Percentiles rank a stretch among this genome's conserved stretches.
phyloP scores from a whole-genome alignment of 1,284 basidiomycete species.

The Polyporus tsugae region DNA sequence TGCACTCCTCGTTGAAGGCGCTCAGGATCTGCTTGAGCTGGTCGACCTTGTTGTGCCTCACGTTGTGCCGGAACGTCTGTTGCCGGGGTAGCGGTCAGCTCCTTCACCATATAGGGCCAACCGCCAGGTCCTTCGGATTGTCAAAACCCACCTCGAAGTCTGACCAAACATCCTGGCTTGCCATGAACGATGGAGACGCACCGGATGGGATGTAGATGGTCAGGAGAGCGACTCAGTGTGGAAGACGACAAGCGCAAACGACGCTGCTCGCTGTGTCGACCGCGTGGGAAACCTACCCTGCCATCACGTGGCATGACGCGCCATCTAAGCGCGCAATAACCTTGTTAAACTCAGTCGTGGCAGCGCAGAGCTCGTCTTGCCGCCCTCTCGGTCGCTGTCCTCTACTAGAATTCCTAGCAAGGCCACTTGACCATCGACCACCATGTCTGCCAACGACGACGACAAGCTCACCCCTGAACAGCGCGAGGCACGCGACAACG shows the following conservation, averaged over 20 bases:
- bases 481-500: constrained; percentile 75
- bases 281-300: constrained; percentile 29
- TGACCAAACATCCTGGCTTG: constrained; percentile 58
- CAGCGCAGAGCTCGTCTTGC: background rate
- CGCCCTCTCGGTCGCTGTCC: background rate
- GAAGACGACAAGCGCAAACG: constrained; percentile 29
- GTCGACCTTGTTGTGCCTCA: constrained; percentile 75
- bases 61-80: constrained; percentile 55
- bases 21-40: constrained; percentile 79
- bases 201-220: constrained; percentile 24
- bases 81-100: constrained; percentile 28
- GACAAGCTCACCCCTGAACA: constrained; percentile 85
- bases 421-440: background rate
- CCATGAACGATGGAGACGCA: constrained; percentile 45
- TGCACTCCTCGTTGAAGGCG: constrained; percentile 78
- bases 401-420: constrained; percentile 6
- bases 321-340: constrained; percentile 19
- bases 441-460: constrained; percentile 52
- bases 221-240: constrained; percentile 20
- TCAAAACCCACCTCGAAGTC: constrained; percentile 65
- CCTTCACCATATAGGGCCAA: constrained; percentile 3
- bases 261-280: constrained; percentile 19
- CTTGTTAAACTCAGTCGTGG: background rate
- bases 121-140: constrained; percentile 24
- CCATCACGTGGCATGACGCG: constrained; percentile 32